Percentiles rank a stretch among this genome's conserved stretches.
Evolutionary conservation across 129 eudicot genomes (phyloP).

Genomic region (Ambrosia trifida): DNA sequence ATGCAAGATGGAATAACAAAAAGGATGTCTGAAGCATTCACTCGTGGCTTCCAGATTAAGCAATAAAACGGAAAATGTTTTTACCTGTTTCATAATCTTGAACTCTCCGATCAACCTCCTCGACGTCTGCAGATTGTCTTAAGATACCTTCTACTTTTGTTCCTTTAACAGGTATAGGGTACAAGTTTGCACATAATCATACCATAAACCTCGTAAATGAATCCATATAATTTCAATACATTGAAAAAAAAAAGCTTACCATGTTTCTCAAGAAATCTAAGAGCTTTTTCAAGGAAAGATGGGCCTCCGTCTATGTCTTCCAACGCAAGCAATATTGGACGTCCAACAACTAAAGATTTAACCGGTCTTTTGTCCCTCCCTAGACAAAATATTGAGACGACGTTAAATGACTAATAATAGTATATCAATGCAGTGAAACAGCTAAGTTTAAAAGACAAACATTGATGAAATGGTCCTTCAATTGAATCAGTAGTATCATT

Average conservation of each 20-base stretch:
- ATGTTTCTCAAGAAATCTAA: conserved; percentile 81
- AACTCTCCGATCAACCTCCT: conserved; percentile 95
- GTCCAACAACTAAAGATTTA: conserved; percentile 94
- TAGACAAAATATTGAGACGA: conserved; percentile 18
- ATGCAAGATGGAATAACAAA: conserved; percentile 10
- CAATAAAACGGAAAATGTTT: background rate
- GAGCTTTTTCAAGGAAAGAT: conserved; percentile 97
- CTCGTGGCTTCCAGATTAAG: conserved; percentile 4
- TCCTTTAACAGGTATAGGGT: conserved; percentile 44
- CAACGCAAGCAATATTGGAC: conserved; percentile 92
- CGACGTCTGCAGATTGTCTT: conserved; percentile 94
- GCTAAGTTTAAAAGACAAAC: conserved; percentile 40
- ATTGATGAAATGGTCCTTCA: conserved; percentile 89
- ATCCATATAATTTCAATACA: background rate
- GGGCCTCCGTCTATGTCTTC: conserved; percentile 99
- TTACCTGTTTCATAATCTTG: conserved; percentile 95
- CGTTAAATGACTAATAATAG: background rate
- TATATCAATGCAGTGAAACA: background rate
- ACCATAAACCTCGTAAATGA: background rate
- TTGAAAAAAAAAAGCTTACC: conserved; percentile 46
- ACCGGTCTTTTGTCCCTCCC: conserved; percentile 90
- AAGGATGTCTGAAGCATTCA: background rate
- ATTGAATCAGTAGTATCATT: conserved; percentile 65
- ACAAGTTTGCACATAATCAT: background rate
- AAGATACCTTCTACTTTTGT: conserved; percentile 90